phyloP scores from a whole-genome alignment of 495 filamentous ascomycete species.

The Zalerion maritima region DNA sequence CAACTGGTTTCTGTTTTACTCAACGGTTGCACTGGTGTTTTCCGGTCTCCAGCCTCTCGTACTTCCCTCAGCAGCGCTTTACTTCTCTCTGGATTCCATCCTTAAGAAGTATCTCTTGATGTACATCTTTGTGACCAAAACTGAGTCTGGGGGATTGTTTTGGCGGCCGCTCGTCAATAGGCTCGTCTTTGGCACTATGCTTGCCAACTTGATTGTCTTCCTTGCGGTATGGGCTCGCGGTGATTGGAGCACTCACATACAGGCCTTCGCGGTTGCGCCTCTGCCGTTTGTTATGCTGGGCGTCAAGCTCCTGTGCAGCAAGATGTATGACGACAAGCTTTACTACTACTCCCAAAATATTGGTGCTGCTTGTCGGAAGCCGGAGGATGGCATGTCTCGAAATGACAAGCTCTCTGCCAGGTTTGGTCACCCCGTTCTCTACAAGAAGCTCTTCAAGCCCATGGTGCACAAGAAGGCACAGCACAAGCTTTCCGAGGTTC shows the following conservation, averaged over 20 bases:
- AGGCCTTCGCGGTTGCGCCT: constrained; percentile 53
- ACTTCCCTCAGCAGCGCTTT: constrained; percentile 78
- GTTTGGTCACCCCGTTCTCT: constrained; percentile 86
- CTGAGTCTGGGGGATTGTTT: constrained; percentile 85
- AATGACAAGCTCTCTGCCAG: constrained; percentile 62
- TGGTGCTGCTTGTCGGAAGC: no score
- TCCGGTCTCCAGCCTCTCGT: constrained; percentile 78
- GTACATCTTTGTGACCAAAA: constrained; percentile 93
- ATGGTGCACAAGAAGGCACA: constrained; percentile 92
- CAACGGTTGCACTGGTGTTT: constrained; percentile 78
- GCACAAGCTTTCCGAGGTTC: constrained; percentile 59
- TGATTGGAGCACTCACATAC: constrained; percentile 34
- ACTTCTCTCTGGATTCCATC: constrained; percentile 75
- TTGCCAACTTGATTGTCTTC: constrained; percentile 68
- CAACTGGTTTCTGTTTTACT: constrained; percentile 90
- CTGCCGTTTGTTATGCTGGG: constrained; percentile 64
- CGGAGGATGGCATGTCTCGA: constrained; percentile 25
- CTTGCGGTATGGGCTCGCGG: constrained; percentile 51
- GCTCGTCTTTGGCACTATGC: constrained; percentile 64
- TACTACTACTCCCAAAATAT: constrained; percentile 54
- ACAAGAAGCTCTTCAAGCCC: constrained; percentile 74
- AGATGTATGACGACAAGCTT: constrained; percentile 59
- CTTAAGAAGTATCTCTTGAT: constrained; percentile 91
- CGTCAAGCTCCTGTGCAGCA: constrained; percentile 78
- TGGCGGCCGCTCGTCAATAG: constrained; percentile 90